Conservation (phyloP, 2,329 filamentous ascomycete genomes). For the Moelleriella libera region DNA sequence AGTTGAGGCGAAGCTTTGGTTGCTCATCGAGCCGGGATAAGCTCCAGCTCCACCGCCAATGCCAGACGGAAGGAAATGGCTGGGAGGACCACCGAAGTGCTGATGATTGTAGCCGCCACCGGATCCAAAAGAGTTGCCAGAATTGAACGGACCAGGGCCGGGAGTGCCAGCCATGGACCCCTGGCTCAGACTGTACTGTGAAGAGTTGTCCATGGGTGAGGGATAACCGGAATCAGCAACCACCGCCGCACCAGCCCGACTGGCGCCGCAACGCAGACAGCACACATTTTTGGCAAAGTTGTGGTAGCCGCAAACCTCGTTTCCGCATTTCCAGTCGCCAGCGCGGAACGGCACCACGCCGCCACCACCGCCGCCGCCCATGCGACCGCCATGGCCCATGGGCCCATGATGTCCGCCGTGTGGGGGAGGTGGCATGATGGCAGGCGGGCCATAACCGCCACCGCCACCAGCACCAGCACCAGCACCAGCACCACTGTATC, state of each 20-base stretch:
- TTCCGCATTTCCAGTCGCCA: slow-evolving; percentile 97
- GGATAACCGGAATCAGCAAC: slow-evolving; percentile 89
- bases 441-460: slow-evolving; percentile 48
- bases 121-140: slow-evolving; percentile 54
- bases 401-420: slow-evolving; percentile 53
- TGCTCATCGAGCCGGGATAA: slow-evolving; percentile 70
- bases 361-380: slow-evolving; percentile 60
- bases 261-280: slow-evolving; percentile 90
- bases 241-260: slow-evolving; percentile 82
- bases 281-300: slow-evolving; percentile 99
- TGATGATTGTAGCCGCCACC: slow-evolving; percentile 49
- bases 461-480: slow-evolving; percentile 20
- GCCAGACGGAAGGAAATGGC: slow-evolving; percentile 80
- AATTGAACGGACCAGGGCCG: slow-evolving; percentile 62
- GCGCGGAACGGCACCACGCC: slow-evolving; percentile 89
- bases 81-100: slow-evolving; percentile 77
- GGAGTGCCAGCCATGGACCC: slow-evolving; percentile 68
- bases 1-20: slow-evolving; percentile 58
- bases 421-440: slow-evolving; percentile 66
- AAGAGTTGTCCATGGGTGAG: slow-evolving; percentile 75
- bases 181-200: slow-evolving; percentile 73
- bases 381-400: slow-evolving; percentile 49
- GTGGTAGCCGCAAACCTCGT: slow-evolving; percentile 94
- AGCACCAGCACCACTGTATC: slow-evolving; percentile 26
- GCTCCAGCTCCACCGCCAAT: slow-evolving; percentile 55